phyloP scores from a whole-genome alignment of 352 stramenopile genomes.

The Phytophthora macrochlamydospora region DNA sequence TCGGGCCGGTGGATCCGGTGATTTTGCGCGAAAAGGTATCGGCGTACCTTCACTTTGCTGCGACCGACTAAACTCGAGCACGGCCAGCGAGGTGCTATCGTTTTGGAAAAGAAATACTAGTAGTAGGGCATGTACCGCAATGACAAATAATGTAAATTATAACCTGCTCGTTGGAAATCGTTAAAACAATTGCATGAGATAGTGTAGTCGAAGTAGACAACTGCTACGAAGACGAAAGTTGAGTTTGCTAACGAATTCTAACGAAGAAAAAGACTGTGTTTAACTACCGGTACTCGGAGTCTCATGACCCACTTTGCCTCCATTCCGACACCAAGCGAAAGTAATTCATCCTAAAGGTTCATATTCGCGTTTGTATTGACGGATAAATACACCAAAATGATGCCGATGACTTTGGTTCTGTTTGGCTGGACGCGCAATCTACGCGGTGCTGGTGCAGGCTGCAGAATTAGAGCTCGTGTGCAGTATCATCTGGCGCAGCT shows the following conservation, averaged over 20 bases:
- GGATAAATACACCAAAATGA: no score
- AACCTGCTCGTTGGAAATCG: background rate
- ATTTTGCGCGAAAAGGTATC: slow-evolving; percentile 42
- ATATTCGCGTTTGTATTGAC: no score
- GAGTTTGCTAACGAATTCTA: no score
- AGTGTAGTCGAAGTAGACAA: no score
- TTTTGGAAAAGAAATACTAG: background rate
- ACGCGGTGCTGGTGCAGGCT: slow-evolving; percentile 43
- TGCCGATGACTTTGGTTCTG: no score
- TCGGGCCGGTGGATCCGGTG: slow-evolving; percentile 41
- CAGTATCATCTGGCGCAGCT: slow-evolving; percentile 63
- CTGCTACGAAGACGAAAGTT: no score
- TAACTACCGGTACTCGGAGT: no score
- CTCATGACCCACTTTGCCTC: no score
- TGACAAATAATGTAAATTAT: background rate
- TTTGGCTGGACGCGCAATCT: background rate
- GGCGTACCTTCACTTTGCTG: slow-evolving; percentile 35
- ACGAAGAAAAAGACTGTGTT: no score
- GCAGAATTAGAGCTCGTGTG: slow-evolving; percentile 35
- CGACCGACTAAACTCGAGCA: slow-evolving; percentile 10
- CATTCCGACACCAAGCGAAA: no score
- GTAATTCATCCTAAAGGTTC: no score
- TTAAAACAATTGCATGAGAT: no score
- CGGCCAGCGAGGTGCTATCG: background rate
- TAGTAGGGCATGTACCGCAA: background rate